Evolutionary conservation across 441 rosid species (phyloP).

Genomic region (Eruca vesicaria): DNA sequence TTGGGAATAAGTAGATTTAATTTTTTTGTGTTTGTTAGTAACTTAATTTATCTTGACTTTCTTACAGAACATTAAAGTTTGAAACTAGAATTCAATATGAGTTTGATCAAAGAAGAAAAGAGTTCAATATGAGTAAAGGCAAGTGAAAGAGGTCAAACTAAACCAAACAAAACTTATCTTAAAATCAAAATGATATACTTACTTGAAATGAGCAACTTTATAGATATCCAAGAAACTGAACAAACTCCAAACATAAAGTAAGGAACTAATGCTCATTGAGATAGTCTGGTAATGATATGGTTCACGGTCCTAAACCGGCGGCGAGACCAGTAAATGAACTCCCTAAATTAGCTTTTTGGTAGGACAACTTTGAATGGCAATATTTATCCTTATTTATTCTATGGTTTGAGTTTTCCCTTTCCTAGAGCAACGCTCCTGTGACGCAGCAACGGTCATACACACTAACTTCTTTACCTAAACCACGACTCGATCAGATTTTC

Average conservation of each 20-base stretch:
- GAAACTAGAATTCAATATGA: background rate
- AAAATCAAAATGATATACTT: background rate
- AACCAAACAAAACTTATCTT: background rate
- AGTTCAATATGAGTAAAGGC: background rate
- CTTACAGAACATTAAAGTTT: background rate
- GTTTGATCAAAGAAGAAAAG: no score
- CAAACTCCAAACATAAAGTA: background rate
- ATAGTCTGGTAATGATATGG: background rate
- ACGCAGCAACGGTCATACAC: slow-evolving; percentile 31
- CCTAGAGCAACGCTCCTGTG: slow-evolving; percentile 23
- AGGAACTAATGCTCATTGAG: background rate
- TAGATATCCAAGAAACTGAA: background rate
- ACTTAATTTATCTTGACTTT: background rate
- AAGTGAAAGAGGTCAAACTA: background rate
- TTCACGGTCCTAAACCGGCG: background rate
- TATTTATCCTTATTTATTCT: background rate
- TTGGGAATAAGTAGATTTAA: background rate
- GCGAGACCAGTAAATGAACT: background rate
- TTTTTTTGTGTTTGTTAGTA: background rate
- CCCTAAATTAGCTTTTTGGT: background rate
- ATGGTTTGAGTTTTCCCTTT: background rate
- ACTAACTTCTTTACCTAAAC: slow-evolving; percentile 22
- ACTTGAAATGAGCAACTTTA: background rate
- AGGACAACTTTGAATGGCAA: background rate
- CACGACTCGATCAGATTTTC: background rate